Evolutionary conservation across 768 basidiomycete species (phyloP), one percentile per base, ranked within the genome.

Genomic region (Leucocoprinus leucothites): DNA sequence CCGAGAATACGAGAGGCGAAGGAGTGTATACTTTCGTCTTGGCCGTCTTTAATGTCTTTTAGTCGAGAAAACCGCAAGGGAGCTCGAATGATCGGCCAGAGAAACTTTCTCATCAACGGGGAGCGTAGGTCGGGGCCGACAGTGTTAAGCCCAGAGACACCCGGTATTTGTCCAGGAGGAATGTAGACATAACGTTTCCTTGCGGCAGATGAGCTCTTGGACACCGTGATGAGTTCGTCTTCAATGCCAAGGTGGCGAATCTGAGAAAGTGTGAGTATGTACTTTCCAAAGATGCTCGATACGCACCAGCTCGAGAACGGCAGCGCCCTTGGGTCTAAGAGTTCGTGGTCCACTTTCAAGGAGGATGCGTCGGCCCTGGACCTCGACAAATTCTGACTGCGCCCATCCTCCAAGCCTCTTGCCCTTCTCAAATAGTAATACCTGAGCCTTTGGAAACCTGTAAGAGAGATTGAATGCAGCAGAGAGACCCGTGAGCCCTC

Each of bases 291-390:
- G 1, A 21, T 19, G 9, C n/a, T 22, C 2, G 22, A 41, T 36
- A 58, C 87, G 68, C 64, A 94, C 96, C 72, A 98, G 66, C 63
- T 94, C 89, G 11, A 98, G 71, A 28, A 94, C 77, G 3, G 86
- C 71, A 54, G 79, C 81, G 5, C 89, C 82, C 48, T 85, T 84
- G 0, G 95, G 92, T 35, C 94, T 71, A 26, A 99, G 73, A 14
- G 91, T 95, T 38, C 95, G 75, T 22, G 96, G 94, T 1, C 96
- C 96, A 21, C 82, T 78, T 72, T 99, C 96, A 4, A 98, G 73
- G 3, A 91, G 65, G 9, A 94, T 77, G 3, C 69, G 64, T 3
- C 41, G 49, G 19, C 49, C 50, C 3, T 59, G 46, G 4, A 89
- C 60, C 7, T 70, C 60, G 19, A 86, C 74, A 16, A 78, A 77